These are phyloP conservation scores for Neurospora sp. DNA, from an alignment of 495 filamentous ascomycete species.

Conservation along the genomic window DNA sequence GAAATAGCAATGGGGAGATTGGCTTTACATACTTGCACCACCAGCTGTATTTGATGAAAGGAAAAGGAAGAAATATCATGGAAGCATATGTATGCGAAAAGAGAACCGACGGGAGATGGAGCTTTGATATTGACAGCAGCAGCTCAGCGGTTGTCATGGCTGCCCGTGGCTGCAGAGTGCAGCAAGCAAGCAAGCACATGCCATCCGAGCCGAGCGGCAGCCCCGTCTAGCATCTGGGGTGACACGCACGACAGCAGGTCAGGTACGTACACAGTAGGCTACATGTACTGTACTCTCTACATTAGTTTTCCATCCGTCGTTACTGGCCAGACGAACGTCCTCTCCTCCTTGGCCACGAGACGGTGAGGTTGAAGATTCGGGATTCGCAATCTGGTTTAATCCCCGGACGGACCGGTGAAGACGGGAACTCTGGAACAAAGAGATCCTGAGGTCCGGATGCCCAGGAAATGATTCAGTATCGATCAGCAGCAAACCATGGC, in stretches of 20 bases:
- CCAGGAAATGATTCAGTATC: background rate
- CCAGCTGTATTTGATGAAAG: background rate
- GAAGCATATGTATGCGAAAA: background rate
- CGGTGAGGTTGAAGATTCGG: background rate
- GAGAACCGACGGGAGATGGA: background rate
- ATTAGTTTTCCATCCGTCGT: background rate
- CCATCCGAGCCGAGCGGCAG: background rate
- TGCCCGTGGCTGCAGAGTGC: background rate
- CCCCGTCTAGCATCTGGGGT: background rate
- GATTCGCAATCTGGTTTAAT: background rate
- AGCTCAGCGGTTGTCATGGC: background rate
- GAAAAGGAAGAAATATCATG: background rate
- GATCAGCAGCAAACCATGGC: background rate
- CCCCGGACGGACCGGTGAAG: background rate
- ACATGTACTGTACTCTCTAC: background rate
- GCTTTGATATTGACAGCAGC: background rate
- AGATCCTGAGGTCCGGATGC: background rate
- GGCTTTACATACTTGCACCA: background rate
- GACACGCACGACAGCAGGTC: background rate
- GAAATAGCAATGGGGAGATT: background rate
- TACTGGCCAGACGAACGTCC: background rate
- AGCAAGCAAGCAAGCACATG: background rate
- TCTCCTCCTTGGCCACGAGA: background rate
- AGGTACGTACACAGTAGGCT: background rate
- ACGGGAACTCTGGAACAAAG: background rate